Base-by-base conservation (phyloP, 768 basidiomycete species). In the Ramaria sp. region DNA sequence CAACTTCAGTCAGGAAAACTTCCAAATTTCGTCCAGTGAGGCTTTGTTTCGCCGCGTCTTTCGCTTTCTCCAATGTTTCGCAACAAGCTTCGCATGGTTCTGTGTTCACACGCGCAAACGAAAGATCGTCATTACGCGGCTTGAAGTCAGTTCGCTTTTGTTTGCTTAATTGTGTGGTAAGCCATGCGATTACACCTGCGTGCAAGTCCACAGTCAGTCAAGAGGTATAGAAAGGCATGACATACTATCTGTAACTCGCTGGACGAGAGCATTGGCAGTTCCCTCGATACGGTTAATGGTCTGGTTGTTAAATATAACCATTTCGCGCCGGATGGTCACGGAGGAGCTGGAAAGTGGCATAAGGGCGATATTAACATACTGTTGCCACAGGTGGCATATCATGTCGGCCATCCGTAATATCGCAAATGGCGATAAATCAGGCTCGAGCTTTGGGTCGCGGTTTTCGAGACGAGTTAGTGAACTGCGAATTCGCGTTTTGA, bases 91-190 rank as follows among this genome's bases (percentile, higher is more conserved):
- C 63, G 64, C 93, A 97, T 0, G 96, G 93, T 59, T 97, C 95
- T 0, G 96, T 98, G 63, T 91, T 96, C 25, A 90, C 90, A 20
- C 92, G 73, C 3, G 92, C 90, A 66, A 97, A 98, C 0, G 93
- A 93, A 22, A 93, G 68, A 61, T 98, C 95, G 63, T 99, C 96
- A 61, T 97, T 93, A 36, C 86, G 81, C 10, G 96, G 96, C 67
- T 95, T 96, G 72, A 96, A 99, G 65, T 99, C 96, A 48, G 81
- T 87, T 62, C 85, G 87, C 73, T 97, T 97, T 66, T 99, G 96
- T 66, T 92, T 94, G 7, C 81, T 76, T 36, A 99, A 79, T 58
- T 88, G 84, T 3, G 74, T 58, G 1, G 80, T 74, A 6, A 97
- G 70, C 83, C 88, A 94, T 18, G 78, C 67, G 45, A 92, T 66